Conservation (phyloP, 1,139 yeast species). For the Pichiaceae sp. region DNA sequence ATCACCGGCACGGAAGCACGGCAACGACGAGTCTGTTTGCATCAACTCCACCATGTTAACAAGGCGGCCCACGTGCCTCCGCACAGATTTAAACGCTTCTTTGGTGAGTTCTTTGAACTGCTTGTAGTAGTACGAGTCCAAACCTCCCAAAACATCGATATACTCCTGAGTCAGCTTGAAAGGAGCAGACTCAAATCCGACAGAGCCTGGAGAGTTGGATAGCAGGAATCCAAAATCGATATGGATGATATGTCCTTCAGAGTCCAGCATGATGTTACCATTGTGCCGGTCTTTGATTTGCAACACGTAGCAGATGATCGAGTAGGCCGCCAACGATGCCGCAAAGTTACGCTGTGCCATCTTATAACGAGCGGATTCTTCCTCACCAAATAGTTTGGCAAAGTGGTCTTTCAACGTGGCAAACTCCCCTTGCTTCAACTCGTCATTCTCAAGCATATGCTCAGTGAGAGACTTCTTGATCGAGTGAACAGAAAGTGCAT, state of each 20-base stretch:
- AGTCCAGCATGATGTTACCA: conserved; percentile 90
- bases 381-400: conserved; percentile 60
- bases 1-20: conserved; percentile 85
- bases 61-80: conserved; percentile 65
- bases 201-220: conserved; percentile 92
- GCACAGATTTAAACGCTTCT: conserved; percentile 60
- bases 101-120: conserved; percentile 57
- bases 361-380: conserved; percentile 41
- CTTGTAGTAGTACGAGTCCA: conserved; percentile 47
- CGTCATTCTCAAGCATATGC: conserved; percentile 57
- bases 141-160: conserved; percentile 78
- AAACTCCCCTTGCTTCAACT: conserved; percentile 58
- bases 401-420: conserved; percentile 75
- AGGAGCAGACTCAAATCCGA: conserved; percentile 96
- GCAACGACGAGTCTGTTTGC: conserved; percentile 85
- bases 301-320: conserved; percentile 76
- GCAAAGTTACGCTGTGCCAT: conserved; percentile 81
- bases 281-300: conserved; percentile 95
- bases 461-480: conserved; percentile 86
- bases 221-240: conserved; percentile 92
- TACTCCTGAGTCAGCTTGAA: conserved; percentile 86
- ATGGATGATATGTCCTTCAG: conserved; percentile 91
- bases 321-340: conserved; percentile 78
- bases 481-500: conserved; percentile 88
- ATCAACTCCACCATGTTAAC: conserved; percentile 80